Evolutionary conservation across 2,329 filamentous ascomycete genomes (phyloP).

Genomic region (Nemania sp.): DNA sequence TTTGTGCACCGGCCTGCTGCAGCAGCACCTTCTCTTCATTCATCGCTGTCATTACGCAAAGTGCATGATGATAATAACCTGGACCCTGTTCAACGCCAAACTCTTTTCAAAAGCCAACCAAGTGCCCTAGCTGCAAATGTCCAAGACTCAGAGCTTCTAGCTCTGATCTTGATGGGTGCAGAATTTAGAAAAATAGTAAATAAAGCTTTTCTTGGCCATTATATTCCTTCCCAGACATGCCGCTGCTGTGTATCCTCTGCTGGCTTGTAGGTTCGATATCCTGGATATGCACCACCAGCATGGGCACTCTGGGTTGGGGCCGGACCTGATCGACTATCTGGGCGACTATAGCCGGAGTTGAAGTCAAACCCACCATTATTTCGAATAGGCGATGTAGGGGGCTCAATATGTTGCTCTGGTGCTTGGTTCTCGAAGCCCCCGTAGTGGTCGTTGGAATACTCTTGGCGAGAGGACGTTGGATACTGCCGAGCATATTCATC

Average conservation of each 20-base stretch:
- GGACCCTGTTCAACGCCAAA: slow-evolving; percentile 16
- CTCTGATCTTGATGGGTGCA: slow-evolving; percentile 5
- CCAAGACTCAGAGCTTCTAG: slow-evolving; percentile 4
- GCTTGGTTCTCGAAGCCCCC: not conserved
- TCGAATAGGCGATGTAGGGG: slow-evolving; percentile 24
- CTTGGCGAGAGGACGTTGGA: slow-evolving; percentile 14
- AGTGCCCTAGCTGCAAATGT: slow-evolving; percentile 12
- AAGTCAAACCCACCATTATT: slow-evolving; percentile 30
- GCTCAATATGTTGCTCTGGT: slow-evolving; percentile 10
- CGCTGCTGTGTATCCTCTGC: slow-evolving; percentile 18
- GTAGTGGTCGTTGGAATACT: slow-evolving; percentile 13
- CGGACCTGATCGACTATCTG: slow-evolving; percentile 2
- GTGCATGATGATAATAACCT: slow-evolving; percentile 7
- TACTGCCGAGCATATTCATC: slow-evolving; percentile 18
- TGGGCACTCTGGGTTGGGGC: slow-evolving; percentile 18
- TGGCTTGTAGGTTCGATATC: slow-evolving; percentile 26
- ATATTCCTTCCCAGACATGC: slow-evolving; percentile 19
- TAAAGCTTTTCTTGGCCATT: not conserved
- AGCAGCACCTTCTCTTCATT: slow-evolving; percentile 22
- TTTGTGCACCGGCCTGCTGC: slow-evolving; percentile 19
- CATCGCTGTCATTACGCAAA: slow-evolving; percentile 19
- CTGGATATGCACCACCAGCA: slow-evolving; percentile 24
- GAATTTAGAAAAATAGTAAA: not conserved
- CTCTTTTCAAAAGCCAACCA: slow-evolving; percentile 10
- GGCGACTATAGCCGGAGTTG: slow-evolving; percentile 27